Conservation (phyloP, 805 yeast genomes). For the Komagataella pastoris region DNA sequence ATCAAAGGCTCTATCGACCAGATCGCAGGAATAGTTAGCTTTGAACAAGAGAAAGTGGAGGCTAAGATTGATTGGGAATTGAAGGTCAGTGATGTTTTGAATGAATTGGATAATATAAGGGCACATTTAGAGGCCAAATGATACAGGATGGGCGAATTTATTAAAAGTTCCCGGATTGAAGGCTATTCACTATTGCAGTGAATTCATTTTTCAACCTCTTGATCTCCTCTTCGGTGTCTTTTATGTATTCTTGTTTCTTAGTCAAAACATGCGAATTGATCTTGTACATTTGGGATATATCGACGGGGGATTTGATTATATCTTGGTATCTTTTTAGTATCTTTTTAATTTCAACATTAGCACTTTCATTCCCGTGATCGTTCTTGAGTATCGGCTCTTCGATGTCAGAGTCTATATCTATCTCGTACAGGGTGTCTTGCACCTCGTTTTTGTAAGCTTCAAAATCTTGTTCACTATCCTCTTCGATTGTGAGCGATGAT, state of each 20-base stretch:
- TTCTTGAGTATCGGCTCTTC: neutral
- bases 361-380: neutral
- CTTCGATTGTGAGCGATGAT: neutral
- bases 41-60: neutral
- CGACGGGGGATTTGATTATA: neutral
- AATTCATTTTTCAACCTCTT: neutral
- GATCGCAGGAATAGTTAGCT: neutral
- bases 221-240: neutral
- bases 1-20: neutral
- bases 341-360: neutral
- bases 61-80: neutral
- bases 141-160: neutral
- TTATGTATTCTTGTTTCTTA: neutral
- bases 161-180: neutral
- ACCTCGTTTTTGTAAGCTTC: neutral
- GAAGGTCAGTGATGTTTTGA: neutral
- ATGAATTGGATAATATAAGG: neutral
- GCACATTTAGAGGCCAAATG: neutral
- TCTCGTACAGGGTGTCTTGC: neutral
- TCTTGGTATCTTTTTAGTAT: neutral
- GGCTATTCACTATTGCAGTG: neutral
- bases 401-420: neutral
- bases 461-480: neutral
- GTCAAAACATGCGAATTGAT: neutral
- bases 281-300: neutral